Conservation (phyloP, 495 filamentous ascomycete genomes). For the Staphylotrichum longicolle region DNA sequence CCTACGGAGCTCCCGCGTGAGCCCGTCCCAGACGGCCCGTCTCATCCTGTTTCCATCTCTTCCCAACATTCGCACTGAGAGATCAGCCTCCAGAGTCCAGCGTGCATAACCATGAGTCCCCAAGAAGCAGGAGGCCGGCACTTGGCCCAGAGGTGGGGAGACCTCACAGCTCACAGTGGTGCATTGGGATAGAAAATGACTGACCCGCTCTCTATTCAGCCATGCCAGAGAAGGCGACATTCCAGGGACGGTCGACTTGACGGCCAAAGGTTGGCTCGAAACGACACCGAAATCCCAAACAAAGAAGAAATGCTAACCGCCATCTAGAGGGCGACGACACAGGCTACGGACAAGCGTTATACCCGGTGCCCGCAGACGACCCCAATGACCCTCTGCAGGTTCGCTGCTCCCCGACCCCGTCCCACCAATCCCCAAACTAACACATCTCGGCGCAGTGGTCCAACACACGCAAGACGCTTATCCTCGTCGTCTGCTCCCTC, state of each 20-base stretch:
- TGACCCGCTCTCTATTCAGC: neutral
- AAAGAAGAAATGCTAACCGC: neutral
- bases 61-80: neutral
- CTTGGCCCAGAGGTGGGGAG: neutral
- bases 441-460: slow-evolving; percentile 48
- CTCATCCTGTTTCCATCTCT: neutral
- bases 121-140: neutral
- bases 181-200: no score
- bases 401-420: neutral
- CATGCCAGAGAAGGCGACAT: slow-evolving; percentile 8
- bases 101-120: neutral
- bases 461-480: slow-evolving; percentile 57
- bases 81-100: neutral
- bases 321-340: slow-evolving; percentile 58
- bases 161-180: no score
- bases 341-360: slow-evolving; percentile 60
- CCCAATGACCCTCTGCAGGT: slow-evolving; percentile 59
- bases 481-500: slow-evolving; percentile 55
- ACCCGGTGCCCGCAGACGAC: slow-evolving; percentile 60
- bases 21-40: neutral
- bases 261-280: neutral
- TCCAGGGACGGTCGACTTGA: slow-evolving; percentile 8
- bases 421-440: slow-evolving; percentile 9
- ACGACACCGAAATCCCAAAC: neutral
- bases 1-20: no score